Evolutionary conservation across 2,329 filamentous ascomycete genomes (phyloP).

Genomic region (Alternaria gaisen): DNA sequence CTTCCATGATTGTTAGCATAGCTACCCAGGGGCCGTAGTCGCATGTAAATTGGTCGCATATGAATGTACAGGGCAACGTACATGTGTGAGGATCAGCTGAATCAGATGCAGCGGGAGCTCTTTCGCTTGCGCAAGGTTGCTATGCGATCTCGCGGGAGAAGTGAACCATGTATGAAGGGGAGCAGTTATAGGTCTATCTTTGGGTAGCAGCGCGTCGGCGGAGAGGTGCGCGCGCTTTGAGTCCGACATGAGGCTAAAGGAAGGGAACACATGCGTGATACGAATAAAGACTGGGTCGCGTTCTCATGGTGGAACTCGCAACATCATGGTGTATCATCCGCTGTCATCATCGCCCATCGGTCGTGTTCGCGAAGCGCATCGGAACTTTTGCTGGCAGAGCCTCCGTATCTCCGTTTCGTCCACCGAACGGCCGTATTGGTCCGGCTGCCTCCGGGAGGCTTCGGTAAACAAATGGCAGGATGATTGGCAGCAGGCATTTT

Average conservation of each 20-base stretch:
- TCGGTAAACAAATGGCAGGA: not conserved
- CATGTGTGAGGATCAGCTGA: constrained; percentile 64
- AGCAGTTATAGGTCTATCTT: constrained; percentile 34
- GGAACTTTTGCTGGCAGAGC: constrained; percentile 7
- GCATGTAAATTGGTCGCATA: not conserved
- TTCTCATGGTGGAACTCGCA: constrained; percentile 9
- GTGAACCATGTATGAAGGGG: constrained; percentile 46
- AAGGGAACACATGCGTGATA: constrained; percentile 12
- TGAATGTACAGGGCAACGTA: constrained; percentile 44
- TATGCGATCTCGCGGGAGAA: constrained; percentile 44
- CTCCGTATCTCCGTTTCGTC: constrained; percentile 23
- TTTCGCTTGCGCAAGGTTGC: constrained; percentile 39
- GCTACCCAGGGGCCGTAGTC: constrained; percentile 22
- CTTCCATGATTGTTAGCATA: constrained; percentile 46
- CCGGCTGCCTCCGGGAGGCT: constrained; percentile 16
- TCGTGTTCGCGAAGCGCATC: constrained; percentile 3
- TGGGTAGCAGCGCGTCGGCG: constrained; percentile 14
- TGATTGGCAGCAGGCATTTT: constrained; percentile 12
- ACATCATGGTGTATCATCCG: not conserved
- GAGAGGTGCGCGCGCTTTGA: constrained; percentile 21
- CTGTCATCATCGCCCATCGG: constrained; percentile 2
- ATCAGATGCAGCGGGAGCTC: constrained; percentile 67
- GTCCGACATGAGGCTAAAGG: constrained; percentile 32
- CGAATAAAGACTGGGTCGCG: not conserved
- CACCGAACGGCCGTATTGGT: constrained; percentile 24